Evolutionary conservation across 495 filamentous ascomycete species (phyloP).

Genomic region (Trichocladium uniseriatum): DNA sequence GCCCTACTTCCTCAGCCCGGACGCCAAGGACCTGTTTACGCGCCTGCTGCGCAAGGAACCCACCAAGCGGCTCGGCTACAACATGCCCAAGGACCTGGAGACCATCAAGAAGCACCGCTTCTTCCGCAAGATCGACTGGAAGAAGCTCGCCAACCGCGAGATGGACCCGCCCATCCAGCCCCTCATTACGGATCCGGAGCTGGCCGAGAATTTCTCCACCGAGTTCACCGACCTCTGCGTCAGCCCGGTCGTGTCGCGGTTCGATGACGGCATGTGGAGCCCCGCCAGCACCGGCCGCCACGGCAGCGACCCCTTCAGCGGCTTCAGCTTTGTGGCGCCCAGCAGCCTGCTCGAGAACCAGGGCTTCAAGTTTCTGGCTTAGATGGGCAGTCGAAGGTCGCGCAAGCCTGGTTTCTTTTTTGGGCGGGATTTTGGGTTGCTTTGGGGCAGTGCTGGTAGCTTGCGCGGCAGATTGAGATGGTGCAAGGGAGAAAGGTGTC

Average conservation of each 20-base stretch:
- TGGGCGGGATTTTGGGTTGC: too few relatives aligned
- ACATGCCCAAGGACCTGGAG: constrained; percentile 77
- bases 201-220: constrained; percentile 85
- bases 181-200: constrained; percentile 83
- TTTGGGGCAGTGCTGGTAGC: too few relatives aligned
- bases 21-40: constrained; percentile 87
- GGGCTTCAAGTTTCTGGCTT: constrained; percentile 7
- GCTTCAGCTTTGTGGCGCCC: constrained; percentile 91
- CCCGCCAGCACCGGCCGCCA: constrained; percentile 10
- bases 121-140: constrained; percentile 95
- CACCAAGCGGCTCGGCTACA: constrained; percentile 72
- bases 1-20: constrained; percentile 78
- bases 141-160: constrained; percentile 64
- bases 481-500: too few relatives aligned
- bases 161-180: constrained; percentile 80
- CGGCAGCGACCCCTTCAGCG: constrained; percentile 69
- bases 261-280: constrained; percentile 29
- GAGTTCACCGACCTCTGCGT: constrained; percentile 82
- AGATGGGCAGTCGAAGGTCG: too few relatives aligned
- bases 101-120: constrained; percentile 90
- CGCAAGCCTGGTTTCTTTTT: too few relatives aligned
- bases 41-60: constrained; percentile 87
- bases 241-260: constrained; percentile 53
- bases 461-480: too few relatives aligned
- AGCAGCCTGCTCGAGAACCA: constrained; percentile 68